Conservation (phyloP, 2,329 filamentous ascomycete genomes). For the Penicillium sp. region DNA sequence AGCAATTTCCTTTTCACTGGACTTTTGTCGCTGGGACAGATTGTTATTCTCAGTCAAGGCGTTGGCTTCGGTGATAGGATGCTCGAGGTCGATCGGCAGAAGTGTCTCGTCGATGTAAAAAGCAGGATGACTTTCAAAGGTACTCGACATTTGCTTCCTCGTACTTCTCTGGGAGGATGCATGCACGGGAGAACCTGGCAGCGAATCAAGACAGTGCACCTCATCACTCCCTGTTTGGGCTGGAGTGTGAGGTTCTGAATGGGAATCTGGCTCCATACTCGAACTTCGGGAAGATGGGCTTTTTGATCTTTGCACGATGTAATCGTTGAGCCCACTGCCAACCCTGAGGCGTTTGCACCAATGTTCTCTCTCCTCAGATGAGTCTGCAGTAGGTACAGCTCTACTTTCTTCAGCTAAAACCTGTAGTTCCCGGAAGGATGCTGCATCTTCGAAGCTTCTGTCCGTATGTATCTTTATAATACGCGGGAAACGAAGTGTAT, state of each 20-base stretch:
- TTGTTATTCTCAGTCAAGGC: conserved; percentile 25
- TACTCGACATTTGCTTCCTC: not conserved
- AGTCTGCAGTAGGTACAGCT: conserved; percentile 50
- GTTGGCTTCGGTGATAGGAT: not conserved
- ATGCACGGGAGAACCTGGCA: not conserved
- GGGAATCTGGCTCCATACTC: conserved; percentile 7
- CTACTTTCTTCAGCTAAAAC: conserved; percentile 61
- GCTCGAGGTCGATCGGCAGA: not conserved
- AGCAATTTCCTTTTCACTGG: conserved; percentile 4
- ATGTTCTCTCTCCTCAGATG: conserved; percentile 60
- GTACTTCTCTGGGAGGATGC: not conserved
- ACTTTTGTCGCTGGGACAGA: conserved; percentile 15
- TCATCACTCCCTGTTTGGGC: not conserved
- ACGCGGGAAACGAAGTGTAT: conserved; percentile 73
- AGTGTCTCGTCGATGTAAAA: conserved; percentile 24
- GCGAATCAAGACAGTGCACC: not conserved
- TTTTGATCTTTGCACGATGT: conserved; percentile 26
- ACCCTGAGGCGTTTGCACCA: conserved; percentile 64
- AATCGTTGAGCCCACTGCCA: conserved; percentile 43
- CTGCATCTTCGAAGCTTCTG: conserved; percentile 65
- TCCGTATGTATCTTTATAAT: conserved; percentile 78
- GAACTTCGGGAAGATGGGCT: conserved; percentile 24
- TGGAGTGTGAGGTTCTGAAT: not conserved
- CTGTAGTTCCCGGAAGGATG: conserved; percentile 71
- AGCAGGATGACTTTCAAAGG: conserved; percentile 2